phyloP scores from a whole-genome alignment of 768 basidiomycete species.

The Clitopilus passeckerianus region DNA sequence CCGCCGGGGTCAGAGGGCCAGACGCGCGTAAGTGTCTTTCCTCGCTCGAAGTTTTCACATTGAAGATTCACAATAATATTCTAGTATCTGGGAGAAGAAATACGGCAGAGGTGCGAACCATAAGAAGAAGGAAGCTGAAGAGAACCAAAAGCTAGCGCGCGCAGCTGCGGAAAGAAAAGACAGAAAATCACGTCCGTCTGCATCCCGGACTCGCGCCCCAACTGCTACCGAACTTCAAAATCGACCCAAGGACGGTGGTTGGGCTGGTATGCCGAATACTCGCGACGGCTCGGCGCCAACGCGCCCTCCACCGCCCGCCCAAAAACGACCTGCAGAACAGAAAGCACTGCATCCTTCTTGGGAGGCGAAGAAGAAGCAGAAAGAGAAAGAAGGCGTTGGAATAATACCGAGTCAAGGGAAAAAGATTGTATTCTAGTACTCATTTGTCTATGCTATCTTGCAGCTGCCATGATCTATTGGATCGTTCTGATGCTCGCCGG shows the following conservation, averaged over 20 bases:
- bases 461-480: not conserved
- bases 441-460: conserved; percentile 8
- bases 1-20: conserved; percentile 88
- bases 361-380: conserved; percentile 86
- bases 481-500: not conserved
- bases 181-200: not conserved
- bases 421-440: conserved; percentile 68
- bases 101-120: conserved; percentile 91
- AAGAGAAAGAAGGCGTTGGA: conserved; percentile 59
- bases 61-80: too few relatives aligned
- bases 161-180: not conserved
- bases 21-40: conserved; percentile 72
- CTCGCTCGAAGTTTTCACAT: too few relatives aligned
- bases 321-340: conserved; percentile 17
- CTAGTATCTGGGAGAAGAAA: conserved; percentile 97
- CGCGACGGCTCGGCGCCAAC: not conserved
- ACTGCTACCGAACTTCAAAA: not conserved
- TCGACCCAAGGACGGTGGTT: not conserved
- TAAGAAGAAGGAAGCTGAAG: conserved; percentile 57
- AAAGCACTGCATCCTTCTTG: conserved; percentile 86
- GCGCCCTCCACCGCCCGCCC: not conserved
- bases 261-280: not conserved
- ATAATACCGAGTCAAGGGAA: conserved; percentile 72
- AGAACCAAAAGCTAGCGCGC: conserved; percentile 6
- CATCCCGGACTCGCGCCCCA: not conserved